Evolutionary conservation across 2,329 filamentous ascomycete genomes (phyloP), one percentile per base, ranked within the genome.

Genomic region (Fusarium falciforme): DNA sequence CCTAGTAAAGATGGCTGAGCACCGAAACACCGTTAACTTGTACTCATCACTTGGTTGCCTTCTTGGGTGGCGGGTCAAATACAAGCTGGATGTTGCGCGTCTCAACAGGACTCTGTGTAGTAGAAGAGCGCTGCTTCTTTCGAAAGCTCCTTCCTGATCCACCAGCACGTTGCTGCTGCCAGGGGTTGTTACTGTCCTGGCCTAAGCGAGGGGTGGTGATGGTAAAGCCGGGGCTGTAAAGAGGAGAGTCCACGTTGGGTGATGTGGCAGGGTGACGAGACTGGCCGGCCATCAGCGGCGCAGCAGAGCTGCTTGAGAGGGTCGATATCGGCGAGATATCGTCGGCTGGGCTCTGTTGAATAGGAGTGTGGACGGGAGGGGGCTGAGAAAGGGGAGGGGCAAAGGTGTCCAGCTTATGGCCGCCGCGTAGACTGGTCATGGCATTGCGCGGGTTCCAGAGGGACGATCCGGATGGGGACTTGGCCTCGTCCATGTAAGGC

Each of bases 61-160:
- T 78, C 54, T 69, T 79, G 0, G 84, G 84, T 16, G 84, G 84
- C 25, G 82, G 82, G 35, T 82, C 80, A 72, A 87, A 87, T 4
- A 79, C 79, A 10, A 80, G 82, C 75, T 82, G 81, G 20, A 86
- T 81, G 64, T 76, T 81, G 22, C 77, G 78, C 8, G 67, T 76
- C 77, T 85, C 83, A 0, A 82, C 79, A 0, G 84, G 84, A n/a
- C 68, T 80, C 76, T 68, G 81, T 74, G 62, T 78, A 49, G 67
- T 71, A 67, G 71, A 72, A 4, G 73, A 72, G 12, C 60, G 60
- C 55, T 77, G 78, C 61, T 76, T 79, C 47, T 60, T 77, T 27
- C 71, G 54, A 31, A 76, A 63, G 2, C 76, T 63, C 49, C 66
- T 76, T 3, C 63, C 20, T 4, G 64, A 64, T 2, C 55, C 66